Evolutionary conservation across 2,329 filamentous ascomycete species (phyloP), one percentile per base, ranked within the genome.

Genomic region (Xenosphaeropsis pyriputrescens): DNA sequence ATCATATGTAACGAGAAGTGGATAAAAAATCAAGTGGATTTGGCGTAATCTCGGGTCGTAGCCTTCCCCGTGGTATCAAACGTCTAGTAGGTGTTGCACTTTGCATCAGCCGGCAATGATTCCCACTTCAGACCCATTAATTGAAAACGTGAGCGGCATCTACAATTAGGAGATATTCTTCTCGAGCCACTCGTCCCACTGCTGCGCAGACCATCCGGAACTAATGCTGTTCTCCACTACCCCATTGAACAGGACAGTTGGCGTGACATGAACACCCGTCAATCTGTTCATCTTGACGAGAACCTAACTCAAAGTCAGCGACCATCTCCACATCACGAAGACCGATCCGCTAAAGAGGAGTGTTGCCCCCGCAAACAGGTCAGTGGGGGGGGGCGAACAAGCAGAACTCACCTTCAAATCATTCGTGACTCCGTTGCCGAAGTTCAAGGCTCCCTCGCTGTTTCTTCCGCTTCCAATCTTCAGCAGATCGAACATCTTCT

Each of bases 201-300:
- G 80, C 41, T 82, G 75, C 48, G 67, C 67, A 1, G 71, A 79
- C 73, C 86, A 95, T 17, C 77, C 71, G 41, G 81, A 89, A 45
- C 77, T 80, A 46, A 94, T 82, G 36, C 80, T 75, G 45, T 73
- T 75, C 52, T 83, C 82, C 36, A 93, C 78, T 17, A 93, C 72
- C 0, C 88, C 86, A 58, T 96, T 77, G 57, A 93, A 88, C 36
- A 93, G 67, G 15, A 89, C 85, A 0, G 88, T 95, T 2, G 89
- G 89, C 32, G 85, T 89, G 31, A 95, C 85, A 63, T 96, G 89
- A 32, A 94, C 75, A 11, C 88, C 82, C 7, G 83, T 71, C 47
- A 91, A 60, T 32, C 89, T 67, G 50, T 84, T 72, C 57, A 79
- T 79, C 70, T 88, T 93, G 43, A 89, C 75, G 50, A 89, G 63